Evolutionary conservation across 805 yeast genomes (phyloP), one percentile per base, ranked within the genome.

Genomic region (Tanozyma kutaoensis): DNA sequence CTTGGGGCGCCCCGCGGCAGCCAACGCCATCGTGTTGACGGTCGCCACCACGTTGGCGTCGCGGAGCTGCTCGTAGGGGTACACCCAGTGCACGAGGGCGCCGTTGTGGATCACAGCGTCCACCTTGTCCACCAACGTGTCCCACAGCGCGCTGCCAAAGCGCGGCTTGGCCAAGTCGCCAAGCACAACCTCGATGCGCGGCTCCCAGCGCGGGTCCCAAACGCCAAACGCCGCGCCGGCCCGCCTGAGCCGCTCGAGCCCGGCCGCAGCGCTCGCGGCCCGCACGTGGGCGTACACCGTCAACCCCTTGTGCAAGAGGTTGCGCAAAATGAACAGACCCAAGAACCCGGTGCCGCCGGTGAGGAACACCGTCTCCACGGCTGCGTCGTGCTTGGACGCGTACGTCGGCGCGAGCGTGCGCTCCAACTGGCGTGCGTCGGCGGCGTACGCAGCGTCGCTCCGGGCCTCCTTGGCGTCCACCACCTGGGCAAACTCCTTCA

Each of bases 71-170:
- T 77, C 58, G 55, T 91, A 91, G 15, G 98, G 97, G 50, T 80
- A 91, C 2, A 86, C 95, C 99, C 99, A 91, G 52, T 91, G 98
- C 21, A 91, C 99, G 35, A 86, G 63, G 12, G 99, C 99, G 60
- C 97, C 98, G 42, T 91, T 91, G 52, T 91, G 99, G 35, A 91
- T 70, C 28, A 91, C 74, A 3, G 76, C 76, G 50, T 93, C 98
- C 31, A 88, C 61, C 1, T 59, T 54, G 11, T 67, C 51, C 8
- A 72, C 56, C 32, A 91, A 64, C 6, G 42, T 26, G 2, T 38
- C 24, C 93, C 95, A 91, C 18, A 58, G 55, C 3, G 41, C 48
- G 12, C 55, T 38, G 0, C 96, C 98, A 47, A 91, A 76, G 24
- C 76, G 63, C n/a, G 65, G 55, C 36, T 65, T 53, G 5, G 88